Evolutionary conservation across 2,329 filamentous ascomycete genomes (phyloP), one percentile per base, ranked within the genome.

Genomic region (Parastagonospora avenae): DNA sequence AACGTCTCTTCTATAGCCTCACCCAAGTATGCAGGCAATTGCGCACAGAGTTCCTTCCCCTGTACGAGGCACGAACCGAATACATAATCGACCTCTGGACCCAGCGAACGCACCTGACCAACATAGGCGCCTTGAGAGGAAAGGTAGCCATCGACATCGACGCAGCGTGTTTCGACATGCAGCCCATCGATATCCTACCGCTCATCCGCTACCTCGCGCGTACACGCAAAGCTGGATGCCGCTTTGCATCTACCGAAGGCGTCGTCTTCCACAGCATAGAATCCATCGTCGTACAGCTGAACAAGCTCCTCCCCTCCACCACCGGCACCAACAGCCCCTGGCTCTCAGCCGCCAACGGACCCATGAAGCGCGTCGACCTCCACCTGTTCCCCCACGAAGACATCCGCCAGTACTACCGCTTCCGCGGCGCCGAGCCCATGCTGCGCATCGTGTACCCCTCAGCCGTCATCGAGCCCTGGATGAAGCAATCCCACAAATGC

Each of bases 21-120:
- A 64, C 64, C 1, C 64, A 68, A 43, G 65, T 64, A n/a, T 67
- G 58, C 42, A 55, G 42, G 4, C 52, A 59, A n/a, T 54, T 69
- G 11, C 66, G 67, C 33, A 24, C 45, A 4, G 67, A 70, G 31
- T 69, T 62, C 36, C 55, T 59, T 4, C 60, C 64, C 1, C 31
- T 60, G 2, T 68, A 63, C 55, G 47, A 29, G 24, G 16, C 42
- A 24, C 50, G 49, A 8, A 42, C 48, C 4, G 36, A 51, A 14
- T 57, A 57, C 44, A 52, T 54, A 28, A 52, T 57, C 36, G 54
- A 57, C 35, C 16, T 44, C 4, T 44, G 42, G 42, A 37, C 42
- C 7, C 42, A 44, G 24, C 24, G 32, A 15, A 19, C 19, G 10
- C 36, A 29, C n/a, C 30, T 44, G 31, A 29, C 24, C 19, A 29